Percentiles rank a stretch among this genome's conserved stretches.
Evolutionary conservation across 306 rosid species (phyloP).

Genomic region (Astragalus membranaceus): DNA sequence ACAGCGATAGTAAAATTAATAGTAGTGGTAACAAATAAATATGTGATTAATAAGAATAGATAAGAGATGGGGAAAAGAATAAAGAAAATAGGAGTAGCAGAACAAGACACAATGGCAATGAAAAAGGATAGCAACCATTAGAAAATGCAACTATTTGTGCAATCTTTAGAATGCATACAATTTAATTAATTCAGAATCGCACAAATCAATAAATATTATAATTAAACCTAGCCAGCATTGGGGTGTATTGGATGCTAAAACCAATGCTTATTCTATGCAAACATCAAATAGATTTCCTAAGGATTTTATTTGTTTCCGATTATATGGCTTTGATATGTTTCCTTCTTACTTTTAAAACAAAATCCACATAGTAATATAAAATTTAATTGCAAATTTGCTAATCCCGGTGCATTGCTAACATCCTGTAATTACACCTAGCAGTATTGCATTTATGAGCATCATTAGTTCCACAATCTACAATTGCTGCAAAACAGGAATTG

Average conservation of each 20-base stretch:
- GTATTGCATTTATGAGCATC: conserved; percentile 1
- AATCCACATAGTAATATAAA: neutral
- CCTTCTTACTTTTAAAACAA: neutral
- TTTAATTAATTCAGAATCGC: neutral
- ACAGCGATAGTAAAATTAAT: neutral
- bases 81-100: neutral
- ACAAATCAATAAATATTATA: neutral
- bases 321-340: neutral
- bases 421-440: neutral
- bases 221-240: neutral
- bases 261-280: neutral
- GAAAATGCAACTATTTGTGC: neutral
- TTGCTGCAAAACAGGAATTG: neutral
- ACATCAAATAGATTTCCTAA: neutral
- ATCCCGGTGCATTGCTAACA: neutral
- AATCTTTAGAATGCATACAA: neutral
- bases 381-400: neutral
- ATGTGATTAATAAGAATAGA: neutral
- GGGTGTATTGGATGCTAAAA: neutral
- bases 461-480: neutral
- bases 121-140: neutral
- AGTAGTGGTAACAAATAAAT: neutral
- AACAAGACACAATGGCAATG: neutral
- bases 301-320: neutral
- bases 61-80: neutral